Evolutionary conservation across 768 basidiomycete genomes (phyloP).

Genomic region (Auricularia sp.): DNA sequence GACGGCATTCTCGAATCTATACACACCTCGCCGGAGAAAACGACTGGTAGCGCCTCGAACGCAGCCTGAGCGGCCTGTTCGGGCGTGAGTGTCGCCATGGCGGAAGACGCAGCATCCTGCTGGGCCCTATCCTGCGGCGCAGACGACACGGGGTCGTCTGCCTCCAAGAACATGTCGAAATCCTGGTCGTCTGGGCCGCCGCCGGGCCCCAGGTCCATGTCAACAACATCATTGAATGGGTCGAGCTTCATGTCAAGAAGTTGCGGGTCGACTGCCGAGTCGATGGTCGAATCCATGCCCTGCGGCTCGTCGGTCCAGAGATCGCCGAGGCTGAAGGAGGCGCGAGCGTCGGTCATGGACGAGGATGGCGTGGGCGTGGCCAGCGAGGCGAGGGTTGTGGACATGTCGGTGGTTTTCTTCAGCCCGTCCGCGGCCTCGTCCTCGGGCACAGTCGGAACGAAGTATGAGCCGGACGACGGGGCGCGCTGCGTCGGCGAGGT

Average conservation of each 20-base stretch:
- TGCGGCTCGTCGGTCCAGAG: neutral
- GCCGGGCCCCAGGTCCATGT: constrained; percentile 14
- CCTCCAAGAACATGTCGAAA: constrained; percentile 74
- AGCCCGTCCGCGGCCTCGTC: neutral
- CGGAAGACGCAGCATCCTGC: constrained; percentile 11
- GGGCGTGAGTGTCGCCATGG: constrained; percentile 11
- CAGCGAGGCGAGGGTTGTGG: neutral
- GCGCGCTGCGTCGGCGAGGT: neutral
- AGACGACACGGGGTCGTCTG: constrained; percentile 18
- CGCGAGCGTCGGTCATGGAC: neutral
- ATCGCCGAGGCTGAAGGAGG: neutral
- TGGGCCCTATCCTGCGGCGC: constrained; percentile 18
- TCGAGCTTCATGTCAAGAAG: constrained; percentile 17
- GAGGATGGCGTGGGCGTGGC: neutral
- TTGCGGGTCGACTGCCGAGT: constrained; percentile 28
- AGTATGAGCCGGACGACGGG: neutral
- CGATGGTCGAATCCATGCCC: neutral
- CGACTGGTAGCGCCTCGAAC: constrained; percentile 47
- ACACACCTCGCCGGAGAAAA: constrained; percentile 70
- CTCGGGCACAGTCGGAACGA: neutral
- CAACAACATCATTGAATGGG: constrained; percentile 33
- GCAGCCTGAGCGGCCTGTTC: constrained; percentile 33
- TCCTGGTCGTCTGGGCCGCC: constrained; percentile 43
- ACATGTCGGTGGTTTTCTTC: neutral
- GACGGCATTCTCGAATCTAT: neutral